Base-by-base conservation (phyloP, 345 rosid genomes). In the Euphorbia peplus region DNA sequence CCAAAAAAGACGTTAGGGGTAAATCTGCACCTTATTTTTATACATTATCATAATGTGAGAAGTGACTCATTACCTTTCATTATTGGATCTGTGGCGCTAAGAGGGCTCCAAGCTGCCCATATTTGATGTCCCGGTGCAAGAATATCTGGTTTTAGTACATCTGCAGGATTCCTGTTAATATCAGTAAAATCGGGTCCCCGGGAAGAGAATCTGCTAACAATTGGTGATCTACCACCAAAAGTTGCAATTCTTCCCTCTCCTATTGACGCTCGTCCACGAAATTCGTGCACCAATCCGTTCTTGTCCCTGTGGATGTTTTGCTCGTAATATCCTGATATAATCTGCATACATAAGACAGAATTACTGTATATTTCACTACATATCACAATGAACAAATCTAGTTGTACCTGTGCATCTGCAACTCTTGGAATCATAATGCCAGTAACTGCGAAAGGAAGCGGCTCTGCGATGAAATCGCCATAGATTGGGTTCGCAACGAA, bases 81-180 rank as follows among this genome's bases (percentile, higher is more conserved):
- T 21, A 80, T 44, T 8, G 90, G 90, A 32, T 93, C 90, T 3
- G 60, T 69, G 75, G 81, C 92, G 63, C 98, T 93, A 46, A 83
- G 67, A 39, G 86, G 91, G 68, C 93, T 87, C 98, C 97, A 89
- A 21, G 98, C 98, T 3, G 92, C 97, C 96, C 96, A 93, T 46
- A 89, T 85, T 76, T 93, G 95, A 71, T 86, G 87, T 15, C 97
- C 98, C 21, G 98, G 98, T 22, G 95, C 97, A 55, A 84, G 85
- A 71, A 90, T 75, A 66, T 90, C 95, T 22, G 96, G 97, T 71
- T 93, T 91, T 19, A 93, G 82, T 2, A 89, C 96, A 77, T 90
- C 95, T 2, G 85, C 72, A 6, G 57, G 86, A 64, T 56, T 83
- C 76, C 64, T 70, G n/a, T 76, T 50, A 63, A 63, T 67, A 66